Conservation (phyloP, 2,329 filamentous ascomycete species). For the Aspergillus terreus region DNA sequence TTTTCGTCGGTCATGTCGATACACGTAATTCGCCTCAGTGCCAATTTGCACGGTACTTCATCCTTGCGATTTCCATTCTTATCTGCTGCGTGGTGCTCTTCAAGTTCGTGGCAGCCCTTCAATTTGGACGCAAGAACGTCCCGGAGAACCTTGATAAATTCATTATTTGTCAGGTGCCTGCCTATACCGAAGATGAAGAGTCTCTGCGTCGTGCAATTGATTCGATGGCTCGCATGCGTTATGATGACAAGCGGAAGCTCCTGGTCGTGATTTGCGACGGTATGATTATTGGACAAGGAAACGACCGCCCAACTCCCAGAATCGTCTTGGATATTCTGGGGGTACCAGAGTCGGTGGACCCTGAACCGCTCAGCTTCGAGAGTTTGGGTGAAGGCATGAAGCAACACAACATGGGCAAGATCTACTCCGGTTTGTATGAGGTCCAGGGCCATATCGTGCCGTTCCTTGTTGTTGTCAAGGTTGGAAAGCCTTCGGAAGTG, state of each 20-base stretch:
- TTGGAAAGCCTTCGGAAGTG: slow-evolving; percentile 79
- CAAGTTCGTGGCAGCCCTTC: slow-evolving; percentile 95
- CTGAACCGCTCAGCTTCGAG: slow-evolving; percentile 94
- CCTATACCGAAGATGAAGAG: slow-evolving; percentile 97
- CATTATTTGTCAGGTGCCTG: slow-evolving; percentile 94
- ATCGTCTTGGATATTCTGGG: slow-evolving; percentile 97
- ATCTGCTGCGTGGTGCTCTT: slow-evolving; percentile 80
- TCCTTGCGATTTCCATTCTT: slow-evolving; percentile 78
- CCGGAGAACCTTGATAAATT: slow-evolving; percentile 98
- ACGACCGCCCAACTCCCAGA: slow-evolving; percentile 89
- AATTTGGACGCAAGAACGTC: slow-evolving; percentile 85
- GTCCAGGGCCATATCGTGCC: slow-evolving; percentile 97
- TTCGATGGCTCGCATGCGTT: slow-evolving; percentile 89
- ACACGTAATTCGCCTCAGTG: slow-evolving; percentile 83
- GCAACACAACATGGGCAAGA: slow-evolving; percentile 99
- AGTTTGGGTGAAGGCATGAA: slow-evolving; percentile 92
- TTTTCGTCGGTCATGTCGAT: slow-evolving; percentile 88
- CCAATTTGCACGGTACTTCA: slow-evolving; percentile 82
- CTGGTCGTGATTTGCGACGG: slow-evolving; percentile 91
- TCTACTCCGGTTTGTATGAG: slow-evolving; percentile 96
- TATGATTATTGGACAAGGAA: slow-evolving; percentile 99
- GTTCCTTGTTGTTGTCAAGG: slow-evolving; percentile 94
- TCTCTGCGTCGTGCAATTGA: slow-evolving; percentile 95
- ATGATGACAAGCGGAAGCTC: slow-evolving; percentile 97
- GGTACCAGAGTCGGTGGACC: slow-evolving; percentile 88